Base-by-base conservation (phyloP, 805 yeast genomes). In the Hermanozyma aechmeae region DNA sequence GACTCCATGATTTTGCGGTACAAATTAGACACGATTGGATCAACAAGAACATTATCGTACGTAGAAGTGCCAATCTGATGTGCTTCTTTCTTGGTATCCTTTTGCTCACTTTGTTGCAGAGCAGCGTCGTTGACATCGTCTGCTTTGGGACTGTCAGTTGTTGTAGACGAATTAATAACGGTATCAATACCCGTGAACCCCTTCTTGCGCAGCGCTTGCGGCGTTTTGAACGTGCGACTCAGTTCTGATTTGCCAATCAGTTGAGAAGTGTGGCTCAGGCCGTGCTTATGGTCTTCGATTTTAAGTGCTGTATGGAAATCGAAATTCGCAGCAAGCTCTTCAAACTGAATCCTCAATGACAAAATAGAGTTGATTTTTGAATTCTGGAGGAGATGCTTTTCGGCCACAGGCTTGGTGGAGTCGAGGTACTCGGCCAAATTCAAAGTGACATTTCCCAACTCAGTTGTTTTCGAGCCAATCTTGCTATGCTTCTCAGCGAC, bases 301-400 rank as follows among this genome's bases (percentile, higher is more conserved):
- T 53, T 60, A 21, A 62, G 46, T 31, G 52, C 65, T 3, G 69
- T 62, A 36, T 58, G 66, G 46, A 62, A 62, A 24, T 61, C 67
- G 24, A 43, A 45, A 34, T 57, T 46, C 4, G 54, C 32, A 3
- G 68, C 58, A 13, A 61, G 48, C 33, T 61, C 66, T 24, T 59
- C 63, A 40, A 81, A 51, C 4, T 61, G 59, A n/a, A 82, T 57
- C 2, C 77, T 65, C 24, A 84, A 36, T 35, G 69, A 76, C 23
- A 80, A 52, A n/a, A 84, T 79, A 2, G 93, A 78, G 50, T 89
- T 89, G 13, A 89, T 74, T 40, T 84, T 83, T 2, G 94, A 79
- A 16, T 83, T 70, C 43, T 78, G 78, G 21, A 89, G 59, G 25
- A 89, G 56, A 42, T 80, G 85, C 37, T 82, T 63, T 37, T 79